Percentiles rank a stretch among this genome's conserved stretches.
Evolutionary conservation across 768 basidiomycete species (phyloP).

Genomic region (Holtermanniella nyarrowii): DNA sequence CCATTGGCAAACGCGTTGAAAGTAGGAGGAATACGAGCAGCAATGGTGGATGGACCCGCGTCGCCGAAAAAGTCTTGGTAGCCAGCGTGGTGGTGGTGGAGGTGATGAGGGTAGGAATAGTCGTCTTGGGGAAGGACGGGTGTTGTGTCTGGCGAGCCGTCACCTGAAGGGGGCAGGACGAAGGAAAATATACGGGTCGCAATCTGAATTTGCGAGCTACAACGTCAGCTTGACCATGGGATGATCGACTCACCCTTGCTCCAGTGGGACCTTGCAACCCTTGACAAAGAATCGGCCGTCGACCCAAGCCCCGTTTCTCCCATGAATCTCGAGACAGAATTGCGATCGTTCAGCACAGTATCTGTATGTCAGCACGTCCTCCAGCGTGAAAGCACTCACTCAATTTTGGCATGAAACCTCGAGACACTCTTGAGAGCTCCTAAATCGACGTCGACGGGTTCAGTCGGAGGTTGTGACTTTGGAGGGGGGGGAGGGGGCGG

Average conservation of each 20-base stretch:
- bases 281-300: conserved; percentile 92
- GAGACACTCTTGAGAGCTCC: conserved; percentile 95
- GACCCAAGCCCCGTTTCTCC: conserved; percentile 97
- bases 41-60: conserved; percentile 19
- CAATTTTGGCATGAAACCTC: conserved; percentile 89
- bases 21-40: conserved; percentile 17
- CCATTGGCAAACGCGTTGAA: conserved; percentile 32
- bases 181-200: conserved; percentile 95
- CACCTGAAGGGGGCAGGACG: conserved; percentile 69
- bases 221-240: background rate
- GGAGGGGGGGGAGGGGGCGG: conserved; percentile 24
- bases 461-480: conserved; percentile 12
- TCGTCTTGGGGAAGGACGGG: conserved; percentile 22
- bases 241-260: conserved; percentile 60
- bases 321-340: conserved; percentile 63
- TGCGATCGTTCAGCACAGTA: conserved; percentile 32
- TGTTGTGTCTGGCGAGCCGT: conserved; percentile 18
- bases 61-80: conserved; percentile 33
- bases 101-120: conserved; percentile 26
- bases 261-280: conserved; percentile 72
- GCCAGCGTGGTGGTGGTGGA: conserved; percentile 18
- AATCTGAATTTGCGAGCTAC: conserved; percentile 51
- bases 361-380: background rate
- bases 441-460: conserved; percentile 56
- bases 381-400: conserved; percentile 43